Conservation (phyloP, 2,329 filamentous ascomycete genomes). For the Erysiphe pulchra region DNA sequence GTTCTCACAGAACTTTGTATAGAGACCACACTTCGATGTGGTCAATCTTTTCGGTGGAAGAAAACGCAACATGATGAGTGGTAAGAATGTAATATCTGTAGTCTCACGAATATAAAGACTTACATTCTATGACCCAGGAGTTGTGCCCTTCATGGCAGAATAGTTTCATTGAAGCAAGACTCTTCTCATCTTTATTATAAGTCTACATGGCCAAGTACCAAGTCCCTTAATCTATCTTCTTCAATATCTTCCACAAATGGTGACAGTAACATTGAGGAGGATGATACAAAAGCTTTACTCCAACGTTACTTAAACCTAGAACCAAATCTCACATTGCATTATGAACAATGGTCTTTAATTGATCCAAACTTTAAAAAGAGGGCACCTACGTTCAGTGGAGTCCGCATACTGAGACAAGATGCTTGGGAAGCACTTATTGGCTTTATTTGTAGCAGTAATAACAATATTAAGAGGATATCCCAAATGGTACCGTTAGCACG, state of each 20-base stretch:
- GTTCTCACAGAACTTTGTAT: conserved; percentile 71
- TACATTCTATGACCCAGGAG: conserved; percentile 23
- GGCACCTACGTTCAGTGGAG: conserved; percentile 66
- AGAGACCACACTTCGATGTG: conserved; percentile 79
- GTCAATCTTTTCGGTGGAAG: conserved; percentile 91
- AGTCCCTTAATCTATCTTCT: conserved; percentile 15
- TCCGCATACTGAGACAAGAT: conserved; percentile 82
- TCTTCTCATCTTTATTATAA: conserved; percentile 54
- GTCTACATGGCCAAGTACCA: conserved; percentile 28
- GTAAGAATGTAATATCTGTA: conserved; percentile 18
- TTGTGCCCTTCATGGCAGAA: conserved; percentile 62
- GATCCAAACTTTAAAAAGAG: conserved; percentile 77
- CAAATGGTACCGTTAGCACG: conserved; percentile 42
- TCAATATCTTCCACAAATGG: conserved; percentile 15
- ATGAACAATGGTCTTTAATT: conserved; percentile 61
- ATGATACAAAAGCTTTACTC: conserved; percentile 51
- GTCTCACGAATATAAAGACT: conserved; percentile 1
- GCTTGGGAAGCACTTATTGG: conserved; percentile 83
- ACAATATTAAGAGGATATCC: conserved; percentile 85
- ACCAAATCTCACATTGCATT: conserved; percentile 50
- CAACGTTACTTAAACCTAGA: conserved; percentile 69
- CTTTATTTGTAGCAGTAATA: conserved; percentile 98
- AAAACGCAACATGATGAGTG: conserved; percentile 65
- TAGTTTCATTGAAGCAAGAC: conserved; percentile 70
- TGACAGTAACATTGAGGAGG: conserved; percentile 18